Base-by-base conservation (phyloP, 2,329 filamentous ascomycete genomes). In the Chaetomiaceae sp. region DNA sequence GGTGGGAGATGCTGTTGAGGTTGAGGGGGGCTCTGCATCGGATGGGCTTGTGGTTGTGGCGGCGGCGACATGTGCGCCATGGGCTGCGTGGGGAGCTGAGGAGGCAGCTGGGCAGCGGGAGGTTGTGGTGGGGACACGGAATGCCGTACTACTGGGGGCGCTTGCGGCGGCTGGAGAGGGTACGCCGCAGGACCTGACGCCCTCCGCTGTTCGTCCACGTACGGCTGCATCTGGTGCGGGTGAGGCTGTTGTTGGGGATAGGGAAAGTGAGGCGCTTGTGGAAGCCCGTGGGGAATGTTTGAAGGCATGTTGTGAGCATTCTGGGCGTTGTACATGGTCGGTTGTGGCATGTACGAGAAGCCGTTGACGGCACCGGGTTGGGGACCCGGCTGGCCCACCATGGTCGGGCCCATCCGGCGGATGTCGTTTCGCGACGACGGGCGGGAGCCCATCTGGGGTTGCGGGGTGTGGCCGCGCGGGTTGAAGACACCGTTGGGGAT, bases 271-370 rank as follows among this genome's bases (percentile, higher is more conserved):
- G 61, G 56, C n/a, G n/a, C n/a, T 63, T 69, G 60, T 76, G 75
- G 53, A 70, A 53, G 64, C 40, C 63, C 65, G 50, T 76, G 75
- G 25, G 69, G 66, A 55, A 64, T 66, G 33, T 66, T 66, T 42
- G 55, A 59, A 12, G 68, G 73, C 63, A 75, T 72, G 38, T 69
- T 70, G 31, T 73, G 64, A 53, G 73, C 66, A 49, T 71, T 72
- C 55, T 78, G 87, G 9, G 83, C 83, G 64, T 90, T 89, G 71
- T 95, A 96, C 62, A 95, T 89, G 31, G 88, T 83, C 36, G 88
- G 88, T 59, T 94, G 91, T 3, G 88, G 84, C 77, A 95, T 89
- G 67, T 91, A 96, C 3, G 87, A 81, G 69, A 88, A 95, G 51
- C 82, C 88, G 64, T 87, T 88, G 55, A 80, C 74, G 27, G 59